Percentiles rank a stretch among this genome's conserved stretches.
phyloP scores from a whole-genome alignment of 768 basidiomycete genomes.

The Cystofilobasidium macerans region DNA sequence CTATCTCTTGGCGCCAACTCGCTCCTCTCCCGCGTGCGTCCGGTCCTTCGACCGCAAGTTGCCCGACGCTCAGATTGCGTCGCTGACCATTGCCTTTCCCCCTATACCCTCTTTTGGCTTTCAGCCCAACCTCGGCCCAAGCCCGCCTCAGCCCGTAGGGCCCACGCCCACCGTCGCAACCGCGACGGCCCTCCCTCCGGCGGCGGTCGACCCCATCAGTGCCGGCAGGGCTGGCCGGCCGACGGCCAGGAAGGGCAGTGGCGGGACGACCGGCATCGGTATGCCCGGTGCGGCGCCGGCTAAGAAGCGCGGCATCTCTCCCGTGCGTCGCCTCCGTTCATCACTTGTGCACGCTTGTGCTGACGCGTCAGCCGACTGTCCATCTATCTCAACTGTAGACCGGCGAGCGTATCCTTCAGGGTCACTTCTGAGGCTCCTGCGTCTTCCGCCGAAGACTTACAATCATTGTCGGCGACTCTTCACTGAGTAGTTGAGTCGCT shows the following conservation, averaged over 20 bases:
- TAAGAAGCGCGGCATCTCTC: slow-evolving; percentile 6
- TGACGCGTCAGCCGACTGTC: no score
- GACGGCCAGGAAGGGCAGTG: background rate
- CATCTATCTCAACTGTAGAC: background rate
- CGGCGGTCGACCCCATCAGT: no score
- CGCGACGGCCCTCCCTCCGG: no score
- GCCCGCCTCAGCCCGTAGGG: background rate
- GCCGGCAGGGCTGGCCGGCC: background rate
- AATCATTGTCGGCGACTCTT: no score
- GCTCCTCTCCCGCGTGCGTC: background rate
- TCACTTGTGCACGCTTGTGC: background rate
- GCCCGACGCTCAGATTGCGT: background rate
- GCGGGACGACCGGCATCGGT: background rate
- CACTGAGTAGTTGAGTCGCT: no score
- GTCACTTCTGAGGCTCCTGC: slow-evolving; percentile 4
- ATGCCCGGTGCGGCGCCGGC: background rate
- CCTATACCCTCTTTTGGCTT: no score
- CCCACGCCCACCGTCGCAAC: background rate
- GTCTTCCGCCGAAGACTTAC: no score
- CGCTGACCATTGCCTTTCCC: no score
- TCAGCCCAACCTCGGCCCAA: background rate
- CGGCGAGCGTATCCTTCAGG: slow-evolving; percentile 1
- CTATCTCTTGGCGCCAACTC: slow-evolving; percentile 1
- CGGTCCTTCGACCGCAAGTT: background rate
- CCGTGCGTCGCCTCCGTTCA: background rate